Evolutionary conservation across 1,284 basidiomycete genomes (phyloP), one percentile per base, ranked within the genome.

Genomic region (Tremellales sp.): DNA sequence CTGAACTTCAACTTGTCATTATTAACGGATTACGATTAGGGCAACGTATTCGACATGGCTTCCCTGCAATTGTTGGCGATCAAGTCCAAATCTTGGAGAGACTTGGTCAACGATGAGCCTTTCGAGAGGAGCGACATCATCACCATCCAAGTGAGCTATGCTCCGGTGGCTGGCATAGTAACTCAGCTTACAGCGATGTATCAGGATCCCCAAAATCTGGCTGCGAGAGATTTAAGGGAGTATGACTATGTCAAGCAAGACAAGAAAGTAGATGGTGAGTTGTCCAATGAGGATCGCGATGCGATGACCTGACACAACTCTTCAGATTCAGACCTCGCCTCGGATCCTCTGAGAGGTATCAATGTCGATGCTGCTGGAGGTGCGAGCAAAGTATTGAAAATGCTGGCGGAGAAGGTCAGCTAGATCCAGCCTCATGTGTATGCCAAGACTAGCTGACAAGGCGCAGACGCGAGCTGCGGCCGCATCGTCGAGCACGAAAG

Each of bases 81-180:
- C 59, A 95, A 88, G 70, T 68, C 79, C 5, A 77, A 77, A 56
- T 68, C 68, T 19, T 86, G 87, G 60, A 80, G 78, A 51, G 95
- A 99, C 71, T 75, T 98, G 13, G 77, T 98, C 5, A 81, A 78
- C 21, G 95, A 97, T 63, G 79, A 84, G 47, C 78, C 83, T 7
- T 94, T 95, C 71, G 87, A 85, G 71, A 87, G 90, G 66, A 79
- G 83, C 51, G 94, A 98, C 61, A 81, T 97, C 42, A 87, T 98
- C 51, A 95, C 88, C 3, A 75, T 97, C 18, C 90, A 94, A 72
- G 89, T 60, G n/a, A 43, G 54, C 41, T 37, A 8, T 18, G 5
- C 3, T 31, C 9, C 18, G 14, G 3, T n/a, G 21, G 10, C 13
- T 19, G 6, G 5, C 25, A 10, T 5, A 19, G 25, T 26, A 5